Conservation (phyloP, 2,329 filamentous ascomycete genomes). For the Aureobasidium sp. region DNA sequence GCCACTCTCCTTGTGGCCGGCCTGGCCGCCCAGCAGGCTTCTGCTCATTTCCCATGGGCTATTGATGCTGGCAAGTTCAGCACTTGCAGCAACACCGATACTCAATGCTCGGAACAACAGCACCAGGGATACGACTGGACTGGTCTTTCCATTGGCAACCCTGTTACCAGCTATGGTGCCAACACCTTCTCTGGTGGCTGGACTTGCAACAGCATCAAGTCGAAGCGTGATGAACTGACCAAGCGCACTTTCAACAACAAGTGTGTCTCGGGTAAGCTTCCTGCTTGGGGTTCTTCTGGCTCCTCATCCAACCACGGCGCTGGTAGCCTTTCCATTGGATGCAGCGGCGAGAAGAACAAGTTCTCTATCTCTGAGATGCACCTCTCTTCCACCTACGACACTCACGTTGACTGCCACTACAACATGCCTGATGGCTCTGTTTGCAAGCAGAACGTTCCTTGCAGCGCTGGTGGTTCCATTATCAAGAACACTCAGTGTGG, state of each 20-base stretch:
- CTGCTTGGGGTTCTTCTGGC: slow-evolving; percentile 18
- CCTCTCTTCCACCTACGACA: slow-evolving; percentile 65
- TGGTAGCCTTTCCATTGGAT: slow-evolving; percentile 50
- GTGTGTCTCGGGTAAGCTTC: slow-evolving; percentile 35
- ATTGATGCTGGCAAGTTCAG: slow-evolving; percentile 48
- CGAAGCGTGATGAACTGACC: slow-evolving; percentile 49
- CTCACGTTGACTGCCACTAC: slow-evolving; percentile 78
- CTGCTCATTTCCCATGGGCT: slow-evolving; percentile 38
- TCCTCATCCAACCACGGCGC: slow-evolving; percentile 28
- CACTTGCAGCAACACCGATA: slow-evolving; percentile 64
- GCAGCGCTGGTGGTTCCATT: slow-evolving; percentile 57
- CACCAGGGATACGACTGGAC: slow-evolving; percentile 58
- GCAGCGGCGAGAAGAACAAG: slow-evolving; percentile 40
- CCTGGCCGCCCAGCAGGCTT: slow-evolving; percentile 38
- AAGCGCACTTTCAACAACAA: slow-evolving; percentile 37
- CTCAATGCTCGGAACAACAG: slow-evolving; percentile 67
- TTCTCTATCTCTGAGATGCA: slow-evolving; percentile 74
- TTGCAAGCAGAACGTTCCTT: slow-evolving; percentile 70
- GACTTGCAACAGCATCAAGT: slow-evolving; percentile 54
- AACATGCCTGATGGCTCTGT: slow-evolving; percentile 71
- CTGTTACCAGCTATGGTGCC: slow-evolving; percentile 58
- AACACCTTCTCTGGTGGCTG: slow-evolving; percentile 71
- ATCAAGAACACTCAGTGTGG: slow-evolving; percentile 85
- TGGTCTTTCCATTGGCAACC: slow-evolving; percentile 38
- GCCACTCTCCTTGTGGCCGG: slow-evolving; percentile 37